A percentile compares a stretch with the other conserved stretches of the same genome.
phyloP scores from a whole-genome alignment of 148 eudicot genomes.

The Beta vulgaris region DNA sequence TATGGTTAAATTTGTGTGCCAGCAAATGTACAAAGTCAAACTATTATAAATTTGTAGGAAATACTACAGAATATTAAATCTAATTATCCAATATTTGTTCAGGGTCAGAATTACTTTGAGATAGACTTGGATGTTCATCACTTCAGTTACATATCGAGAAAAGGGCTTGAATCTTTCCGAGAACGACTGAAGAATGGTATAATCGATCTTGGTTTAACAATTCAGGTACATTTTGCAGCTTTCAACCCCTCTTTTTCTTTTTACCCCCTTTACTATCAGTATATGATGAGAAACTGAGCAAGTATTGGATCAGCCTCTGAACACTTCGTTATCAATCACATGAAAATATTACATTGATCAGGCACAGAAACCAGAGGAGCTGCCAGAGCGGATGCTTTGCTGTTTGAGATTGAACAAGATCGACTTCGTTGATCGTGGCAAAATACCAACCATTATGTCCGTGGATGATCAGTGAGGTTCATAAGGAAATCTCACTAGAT shows the following conservation, averaged over 20 bases:
- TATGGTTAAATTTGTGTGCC: no score
- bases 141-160: constrained; percentile 83
- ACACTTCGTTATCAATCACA: background rate
- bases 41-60: no score
- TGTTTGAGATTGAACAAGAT: constrained; percentile 68
- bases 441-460: constrained; percentile 56
- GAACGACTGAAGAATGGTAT: constrained; percentile 62
- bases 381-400: constrained; percentile 66
- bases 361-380: constrained; percentile 82
- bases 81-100: background rate
- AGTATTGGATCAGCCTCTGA: no score
- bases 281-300: no score
- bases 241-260: background rate
- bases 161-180: constrained; percentile 75
- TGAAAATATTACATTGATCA: constrained; percentile 16
- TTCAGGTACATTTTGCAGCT: constrained; percentile 46
- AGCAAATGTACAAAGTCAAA: no score
- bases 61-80: background rate
- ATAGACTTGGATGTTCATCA: constrained; percentile 88
- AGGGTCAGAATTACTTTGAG: constrained; percentile 85
- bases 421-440: constrained; percentile 64
- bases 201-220: constrained; percentile 69
- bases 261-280: no score
- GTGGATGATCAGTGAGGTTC: constrained; percentile 6
- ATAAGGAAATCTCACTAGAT: background rate